Evolutionary conservation across 2,329 filamentous ascomycete species (phyloP).

Genomic region (Clonostachys rhizophaga): DNA sequence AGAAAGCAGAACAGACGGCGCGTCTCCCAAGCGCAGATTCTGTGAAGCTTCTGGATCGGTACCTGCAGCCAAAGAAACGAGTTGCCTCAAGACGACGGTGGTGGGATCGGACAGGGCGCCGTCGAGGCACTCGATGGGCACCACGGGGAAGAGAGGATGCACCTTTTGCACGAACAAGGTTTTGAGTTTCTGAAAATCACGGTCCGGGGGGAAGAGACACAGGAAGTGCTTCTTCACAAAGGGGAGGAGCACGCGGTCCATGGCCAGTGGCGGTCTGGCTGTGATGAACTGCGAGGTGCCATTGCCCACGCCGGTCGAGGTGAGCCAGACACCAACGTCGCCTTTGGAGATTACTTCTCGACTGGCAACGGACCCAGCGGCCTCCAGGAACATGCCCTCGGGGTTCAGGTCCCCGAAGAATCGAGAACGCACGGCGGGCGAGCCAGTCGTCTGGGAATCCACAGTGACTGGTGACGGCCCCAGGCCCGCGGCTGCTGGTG

Average conservation of each 20-base stretch:
- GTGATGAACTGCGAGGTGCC: conserved; percentile 28
- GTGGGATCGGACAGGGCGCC: conserved; percentile 22
- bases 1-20: conserved; percentile 28
- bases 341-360: conserved; percentile 37
- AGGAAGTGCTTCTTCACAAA: conserved; percentile 41
- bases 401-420: conserved; percentile 58
- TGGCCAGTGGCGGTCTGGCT: conserved; percentile 26
- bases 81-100: conserved; percentile 43
- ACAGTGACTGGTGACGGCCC: conserved; percentile 4
- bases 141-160: conserved; percentile 49
- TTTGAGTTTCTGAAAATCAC: conserved; percentile 39
- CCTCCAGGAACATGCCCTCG: conserved; percentile 55
- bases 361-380: conserved; percentile 29
- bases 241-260: conserved; percentile 32
- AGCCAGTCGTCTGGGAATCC: conserved; percentile 14
- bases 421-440: conserved; percentile 21
- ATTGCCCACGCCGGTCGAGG: conserved; percentile 15
- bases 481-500: conserved; percentile 2
- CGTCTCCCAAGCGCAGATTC: conserved; percentile 37
- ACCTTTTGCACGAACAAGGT: conserved; percentile 45
- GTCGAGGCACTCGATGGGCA: conserved; percentile 29
- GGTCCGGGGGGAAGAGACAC: conserved; percentile 38
- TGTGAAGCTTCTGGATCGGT: conserved; percentile 38
- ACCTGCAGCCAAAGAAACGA: conserved; percentile 49
- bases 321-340: conserved; percentile 53